Percentiles rank a stretch among this genome's conserved stretches.
These are phyloP conservation scores for Aspergillus udagawae DNA, from an alignment of 2,329 filamentous ascomycete genomes.

Conservation along the genomic window DNA sequence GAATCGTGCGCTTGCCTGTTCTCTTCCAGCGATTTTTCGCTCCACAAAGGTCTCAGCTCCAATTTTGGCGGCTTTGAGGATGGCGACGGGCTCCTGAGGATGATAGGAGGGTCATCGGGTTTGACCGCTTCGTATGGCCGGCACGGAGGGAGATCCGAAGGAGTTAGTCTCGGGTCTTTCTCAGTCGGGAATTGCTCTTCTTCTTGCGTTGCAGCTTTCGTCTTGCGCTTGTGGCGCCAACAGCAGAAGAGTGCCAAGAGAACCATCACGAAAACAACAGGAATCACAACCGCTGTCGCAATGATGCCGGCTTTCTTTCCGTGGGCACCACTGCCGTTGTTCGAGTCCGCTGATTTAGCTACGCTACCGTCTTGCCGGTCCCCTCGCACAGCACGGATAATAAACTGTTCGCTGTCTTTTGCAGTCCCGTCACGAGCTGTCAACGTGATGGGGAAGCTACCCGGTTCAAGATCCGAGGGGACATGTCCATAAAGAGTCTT, in stretches of 20 bases:
- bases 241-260: slow-evolving; percentile 30
- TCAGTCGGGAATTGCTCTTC: slow-evolving; percentile 19
- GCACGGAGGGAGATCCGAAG: slow-evolving; percentile 21
- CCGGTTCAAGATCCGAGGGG: slow-evolving; percentile 37
- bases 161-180: slow-evolving; percentile 19
- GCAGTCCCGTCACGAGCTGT: slow-evolving; percentile 38
- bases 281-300: slow-evolving; percentile 34
- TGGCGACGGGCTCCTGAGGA: slow-evolving; percentile 19
- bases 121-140: slow-evolving; percentile 22
- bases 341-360: slow-evolving; percentile 16
- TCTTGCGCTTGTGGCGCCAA: slow-evolving; percentile 30
- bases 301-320: slow-evolving; percentile 36
- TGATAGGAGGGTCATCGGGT: slow-evolving; percentile 19
- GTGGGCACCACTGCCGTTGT: slow-evolving; percentile 12
- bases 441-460: slow-evolving; percentile 41
- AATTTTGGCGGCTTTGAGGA: slow-evolving; percentile 31
- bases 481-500: slow-evolving; percentile 48
- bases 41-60: slow-evolving; percentile 32
- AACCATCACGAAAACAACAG: slow-evolving; percentile 27
- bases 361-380: slow-evolving; percentile 12
- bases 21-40: slow-evolving; percentile 23
- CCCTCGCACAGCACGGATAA: slow-evolving; percentile 31
- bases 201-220: slow-evolving; percentile 13
- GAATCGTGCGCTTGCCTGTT: slow-evolving; percentile 13
- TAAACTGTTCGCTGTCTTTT: slow-evolving; percentile 43